phyloP scores from a whole-genome alignment of 73 alveolate species.

The Paramecium sexaurelia region DNA sequence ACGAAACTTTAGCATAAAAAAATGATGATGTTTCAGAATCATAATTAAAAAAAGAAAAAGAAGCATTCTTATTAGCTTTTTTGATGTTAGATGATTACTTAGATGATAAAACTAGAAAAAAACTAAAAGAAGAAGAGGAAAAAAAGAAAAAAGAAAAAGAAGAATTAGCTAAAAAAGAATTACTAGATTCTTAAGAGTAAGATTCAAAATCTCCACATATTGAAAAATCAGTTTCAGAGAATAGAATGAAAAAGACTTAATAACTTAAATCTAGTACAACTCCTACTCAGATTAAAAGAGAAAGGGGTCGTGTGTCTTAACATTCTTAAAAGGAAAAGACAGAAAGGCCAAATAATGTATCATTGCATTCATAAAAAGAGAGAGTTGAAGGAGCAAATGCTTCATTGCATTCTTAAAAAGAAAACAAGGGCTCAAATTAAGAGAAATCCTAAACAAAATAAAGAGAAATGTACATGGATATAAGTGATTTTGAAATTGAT shows the following conservation, averaged over 20 bases:
- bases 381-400: no score
- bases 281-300: not conserved
- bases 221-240: not conserved
- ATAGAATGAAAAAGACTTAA: not conserved
- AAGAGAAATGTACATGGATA: not conserved
- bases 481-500: not conserved
- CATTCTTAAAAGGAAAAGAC: not conserved
- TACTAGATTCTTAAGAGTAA: not conserved
- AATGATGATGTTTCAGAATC: conserved; percentile 41
- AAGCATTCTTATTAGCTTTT: conserved; percentile 8
- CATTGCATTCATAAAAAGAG: no score
- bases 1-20: not conserved
- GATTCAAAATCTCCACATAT: not conserved
- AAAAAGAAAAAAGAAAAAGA: conserved; percentile 12
- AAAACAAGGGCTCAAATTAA: not conserved
- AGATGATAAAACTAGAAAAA: not conserved
- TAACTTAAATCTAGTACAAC: not conserved
- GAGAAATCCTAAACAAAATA: not conserved
- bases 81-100: not conserved
- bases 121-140: not conserved
- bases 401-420: not conserved
- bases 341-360: not conserved
- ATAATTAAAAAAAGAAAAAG: conserved; percentile 29
- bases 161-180: not conserved
- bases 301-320: not conserved